Base-by-base conservation (phyloP, 108 stramenopile genomes). In the Pseudonitzschia pungens region DNA sequence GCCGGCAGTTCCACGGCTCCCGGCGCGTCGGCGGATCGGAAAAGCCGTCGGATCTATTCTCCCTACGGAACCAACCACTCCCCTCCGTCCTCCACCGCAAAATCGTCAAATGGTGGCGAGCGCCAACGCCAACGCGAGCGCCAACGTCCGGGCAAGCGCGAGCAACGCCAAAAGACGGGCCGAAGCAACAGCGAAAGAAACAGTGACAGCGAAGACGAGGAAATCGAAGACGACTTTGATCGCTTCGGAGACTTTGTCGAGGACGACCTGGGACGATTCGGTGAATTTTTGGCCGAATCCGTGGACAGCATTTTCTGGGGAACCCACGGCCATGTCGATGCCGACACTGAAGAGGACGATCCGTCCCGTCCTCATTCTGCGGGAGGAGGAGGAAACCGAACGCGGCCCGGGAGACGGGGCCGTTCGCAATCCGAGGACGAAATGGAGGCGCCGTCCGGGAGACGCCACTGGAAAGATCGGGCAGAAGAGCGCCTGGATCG, bases 241-340 rank as follows among this genome's bases (percentile, higher is more conserved):
- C 60, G 60, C 22, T 40, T 62, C 32, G 60, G 60, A 1, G 60
- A 42, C 33, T 62, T 40, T 18, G 55, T 51, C 33, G 36, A 14
- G 21, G 80, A 75, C 67, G 80, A 52, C 22, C 56, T 81, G 27
- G 74, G 68, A 59, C 41, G 62, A 62, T 72, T 81, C 31, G 74
- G 80, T 26, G 58, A 81, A 41, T 71, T 72, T 28, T 36, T 81
- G 11, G 74, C 74, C 11, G 44, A 72, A 29, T 55, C 80, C 22
- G 70, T 70, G n/a, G 80, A 81, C 33, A 36, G 32, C 9, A 56
- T 75, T 16, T 40, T 81, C n/a, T 81, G 80, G 80, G 80, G 80
- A 8, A 22, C 48, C 16, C 22, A 14, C 4, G 45, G 26, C 41
- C 9, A 57, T 5, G 31, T 18, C 6, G 4, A 36, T 36, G 63